A percentile compares a stretch with the other conserved stretches of the same genome.
phyloP scores from a whole-genome alignment of 225 moss, liverwort and hornwort species.

The Takakia lepidozioides region DNA sequence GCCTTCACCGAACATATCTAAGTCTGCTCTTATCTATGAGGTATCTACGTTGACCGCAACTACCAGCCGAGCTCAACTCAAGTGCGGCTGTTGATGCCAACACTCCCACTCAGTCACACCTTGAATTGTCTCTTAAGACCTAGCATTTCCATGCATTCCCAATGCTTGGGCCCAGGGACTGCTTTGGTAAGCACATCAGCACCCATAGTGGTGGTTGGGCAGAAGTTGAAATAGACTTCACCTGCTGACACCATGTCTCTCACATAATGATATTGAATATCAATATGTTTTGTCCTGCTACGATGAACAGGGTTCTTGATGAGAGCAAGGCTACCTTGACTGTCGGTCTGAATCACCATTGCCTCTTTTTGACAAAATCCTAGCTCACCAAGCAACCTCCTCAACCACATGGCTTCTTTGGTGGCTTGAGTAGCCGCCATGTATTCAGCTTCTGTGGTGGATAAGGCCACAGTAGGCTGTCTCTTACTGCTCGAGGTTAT shows the following conservation, averaged over 20 bases:
- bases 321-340: neutral
- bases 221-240: neutral
- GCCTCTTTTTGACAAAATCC: no score
- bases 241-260: neutral
- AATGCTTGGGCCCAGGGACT: neutral
- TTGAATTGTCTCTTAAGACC: neutral
- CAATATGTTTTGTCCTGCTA: neutral
- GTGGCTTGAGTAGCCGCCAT: neutral
- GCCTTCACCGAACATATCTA: no score
- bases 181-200: neutral
- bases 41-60: no score
- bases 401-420: neutral
- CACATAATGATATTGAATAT: neutral
- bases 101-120: no score
- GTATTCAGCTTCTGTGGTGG: neutral
- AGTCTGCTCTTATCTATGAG: no score
- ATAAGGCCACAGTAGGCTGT: neutral
- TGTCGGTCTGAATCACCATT: no score
- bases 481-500: neutral
- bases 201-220: neutral
- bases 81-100: no score
- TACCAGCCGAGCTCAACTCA: no score
- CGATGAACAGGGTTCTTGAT: constrained; percentile 1
- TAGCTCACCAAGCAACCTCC: no score
- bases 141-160: neutral